phyloP scores from a whole-genome alignment of 2,329 filamentous ascomycete species.

The Helotiales sp. region DNA sequence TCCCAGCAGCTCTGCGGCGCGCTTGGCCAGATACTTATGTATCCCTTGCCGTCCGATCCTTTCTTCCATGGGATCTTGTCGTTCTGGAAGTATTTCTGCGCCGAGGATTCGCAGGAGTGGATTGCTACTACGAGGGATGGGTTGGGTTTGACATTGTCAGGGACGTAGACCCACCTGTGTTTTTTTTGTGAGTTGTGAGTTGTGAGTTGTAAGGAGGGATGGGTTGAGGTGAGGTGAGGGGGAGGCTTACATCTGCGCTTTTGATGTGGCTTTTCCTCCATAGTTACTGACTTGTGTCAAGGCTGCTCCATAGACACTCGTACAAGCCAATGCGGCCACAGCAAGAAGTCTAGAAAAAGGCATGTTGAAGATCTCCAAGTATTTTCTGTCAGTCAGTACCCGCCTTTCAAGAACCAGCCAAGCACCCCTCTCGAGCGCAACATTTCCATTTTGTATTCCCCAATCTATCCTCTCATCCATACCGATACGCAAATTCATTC shows the following conservation, averaged over 20 bases:
- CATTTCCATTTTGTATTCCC: conserved; percentile 12
- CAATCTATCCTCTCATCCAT: background rate
- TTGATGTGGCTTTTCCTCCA: conserved; percentile 31
- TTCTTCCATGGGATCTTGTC: conserved; percentile 51
- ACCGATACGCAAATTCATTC: background rate
- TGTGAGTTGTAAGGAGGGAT: too few relatives aligned
- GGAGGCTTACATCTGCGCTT: conserved; percentile 28
- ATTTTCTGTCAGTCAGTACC: background rate
- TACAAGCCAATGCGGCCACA: background rate
- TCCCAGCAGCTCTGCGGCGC: conserved; percentile 64
- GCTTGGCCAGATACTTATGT: conserved; percentile 63
- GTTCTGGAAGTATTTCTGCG: conserved; percentile 35
- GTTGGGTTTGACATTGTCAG: conserved; percentile 30
- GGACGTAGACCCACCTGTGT: conserved; percentile 33
- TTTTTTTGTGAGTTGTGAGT: conserved; percentile 14
- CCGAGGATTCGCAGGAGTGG: conserved; percentile 48
- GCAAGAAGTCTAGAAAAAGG: conserved; percentile 17
- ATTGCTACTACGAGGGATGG: conserved; percentile 34
- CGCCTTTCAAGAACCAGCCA: background rate
- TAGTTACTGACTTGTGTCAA: conserved; percentile 30
- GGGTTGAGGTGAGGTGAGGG: background rate
- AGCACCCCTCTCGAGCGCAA: background rate
- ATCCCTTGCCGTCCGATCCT: conserved; percentile 58
- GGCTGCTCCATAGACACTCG: conserved; percentile 17
- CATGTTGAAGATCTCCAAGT: conserved; percentile 8